Evolutionary conservation across 2,329 filamentous ascomycete species (phyloP).

Genomic region (Sphaerulina musiva): DNA sequence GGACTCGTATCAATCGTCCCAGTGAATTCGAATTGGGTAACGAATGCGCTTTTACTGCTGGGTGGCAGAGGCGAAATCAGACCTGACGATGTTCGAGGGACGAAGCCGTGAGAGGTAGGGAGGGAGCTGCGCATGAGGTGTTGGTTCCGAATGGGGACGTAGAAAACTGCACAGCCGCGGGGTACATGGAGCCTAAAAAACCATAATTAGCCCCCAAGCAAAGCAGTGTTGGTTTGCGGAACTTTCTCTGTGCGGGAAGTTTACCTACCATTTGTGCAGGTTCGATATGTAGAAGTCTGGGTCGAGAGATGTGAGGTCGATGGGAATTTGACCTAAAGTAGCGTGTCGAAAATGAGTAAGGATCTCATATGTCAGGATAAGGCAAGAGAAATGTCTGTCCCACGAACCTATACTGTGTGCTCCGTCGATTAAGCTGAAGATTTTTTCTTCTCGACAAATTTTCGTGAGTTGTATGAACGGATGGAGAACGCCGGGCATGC

Average conservation of each 20-base stretch:
- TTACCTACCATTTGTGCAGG: conserved; percentile 67
- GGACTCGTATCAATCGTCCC: conserved; percentile 67
- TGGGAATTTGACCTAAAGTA: conserved; percentile 54
- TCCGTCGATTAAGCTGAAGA: conserved; percentile 73
- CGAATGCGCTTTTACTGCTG: conserved; percentile 53
- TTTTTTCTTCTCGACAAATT: conserved; percentile 58
- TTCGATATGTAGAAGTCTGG: conserved; percentile 86
- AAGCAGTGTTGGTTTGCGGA: not conserved
- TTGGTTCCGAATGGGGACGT: conserved; percentile 73
- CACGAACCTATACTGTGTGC: conserved; percentile 64
- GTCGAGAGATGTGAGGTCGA: conserved; percentile 61
- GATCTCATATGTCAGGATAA: no score
- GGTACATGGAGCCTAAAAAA: conserved; percentile 60
- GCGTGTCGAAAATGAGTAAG: no score
- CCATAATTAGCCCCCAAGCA: not conserved
- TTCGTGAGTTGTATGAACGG: conserved; percentile 65
- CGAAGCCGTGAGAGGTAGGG: conserved; percentile 75
- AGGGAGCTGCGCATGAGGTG: conserved; percentile 64
- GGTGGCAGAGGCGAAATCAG: conserved; percentile 38
- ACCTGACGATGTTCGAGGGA: conserved; percentile 37
- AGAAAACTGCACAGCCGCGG: conserved; percentile 71
- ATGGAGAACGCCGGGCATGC: conserved; percentile 69
- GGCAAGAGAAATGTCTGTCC: no score
- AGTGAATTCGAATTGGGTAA: conserved; percentile 57
- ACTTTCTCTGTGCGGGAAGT: not conserved